phyloP scores from a whole-genome alignment of 192 early-diverging fungal species.

The Mortierella hygrophila region DNA sequence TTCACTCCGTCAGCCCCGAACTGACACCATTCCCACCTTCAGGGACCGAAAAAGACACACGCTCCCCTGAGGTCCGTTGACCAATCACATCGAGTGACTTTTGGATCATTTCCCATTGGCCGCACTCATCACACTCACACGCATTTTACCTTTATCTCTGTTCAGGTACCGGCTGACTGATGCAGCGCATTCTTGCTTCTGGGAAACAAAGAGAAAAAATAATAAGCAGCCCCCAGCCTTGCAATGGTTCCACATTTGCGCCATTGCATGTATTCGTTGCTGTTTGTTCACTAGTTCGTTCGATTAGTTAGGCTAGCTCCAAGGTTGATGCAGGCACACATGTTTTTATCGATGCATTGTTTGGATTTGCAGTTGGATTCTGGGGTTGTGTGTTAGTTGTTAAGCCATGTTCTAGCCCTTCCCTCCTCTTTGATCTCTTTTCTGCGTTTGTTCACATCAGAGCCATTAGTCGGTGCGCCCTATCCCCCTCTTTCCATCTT shows the following conservation, averaged over 20 bases:
- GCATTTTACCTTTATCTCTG: neutral
- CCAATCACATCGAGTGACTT: neutral
- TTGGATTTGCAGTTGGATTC: neutral
- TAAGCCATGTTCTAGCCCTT: neutral
- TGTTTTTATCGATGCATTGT: neutral
- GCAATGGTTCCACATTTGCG: no score
- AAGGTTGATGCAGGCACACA: slow-evolving; percentile 6
- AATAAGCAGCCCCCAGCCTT: no score
- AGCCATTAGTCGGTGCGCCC: neutral
- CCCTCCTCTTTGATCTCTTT: neutral
- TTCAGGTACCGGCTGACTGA: neutral
- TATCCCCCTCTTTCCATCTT: neutral
- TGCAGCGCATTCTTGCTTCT: neutral
- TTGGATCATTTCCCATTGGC: neutral
- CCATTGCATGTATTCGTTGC: neutral
- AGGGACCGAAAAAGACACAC: slow-evolving; percentile 3
- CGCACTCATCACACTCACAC: neutral
- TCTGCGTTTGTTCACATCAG: neutral
- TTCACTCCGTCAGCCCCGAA: neutral
- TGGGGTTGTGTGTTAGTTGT: neutral
- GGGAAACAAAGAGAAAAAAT: neutral
- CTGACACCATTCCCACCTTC: neutral
- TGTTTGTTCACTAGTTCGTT: no score
- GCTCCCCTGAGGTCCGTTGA: neutral
- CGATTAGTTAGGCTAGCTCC: neutral